Percentiles rank a stretch among this genome's conserved stretches.
Conservation (phyloP, 768 basidiomycete genomes). For the Dictyophora rubrovolvata region DNA sequence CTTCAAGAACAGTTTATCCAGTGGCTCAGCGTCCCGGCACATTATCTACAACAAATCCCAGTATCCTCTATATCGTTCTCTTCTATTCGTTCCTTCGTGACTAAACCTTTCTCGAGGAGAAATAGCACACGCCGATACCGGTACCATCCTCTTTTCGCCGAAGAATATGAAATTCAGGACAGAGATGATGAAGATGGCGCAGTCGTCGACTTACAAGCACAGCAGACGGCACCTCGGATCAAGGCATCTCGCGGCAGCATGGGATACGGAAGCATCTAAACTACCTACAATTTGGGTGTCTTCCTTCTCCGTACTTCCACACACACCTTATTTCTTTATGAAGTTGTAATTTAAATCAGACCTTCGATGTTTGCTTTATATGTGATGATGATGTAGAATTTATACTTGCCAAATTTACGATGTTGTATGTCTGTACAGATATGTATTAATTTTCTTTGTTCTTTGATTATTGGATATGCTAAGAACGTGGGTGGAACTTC, state of each 20-base stretch:
- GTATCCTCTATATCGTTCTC: background rate
- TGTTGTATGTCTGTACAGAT: background rate
- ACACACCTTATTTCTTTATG: background rate
- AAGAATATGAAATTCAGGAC: constrained; percentile 7
- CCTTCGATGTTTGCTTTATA: background rate
- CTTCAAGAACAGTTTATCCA: background rate
- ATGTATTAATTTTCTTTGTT: background rate
- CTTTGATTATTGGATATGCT: background rate
- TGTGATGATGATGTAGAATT: background rate
- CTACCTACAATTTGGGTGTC: background rate
- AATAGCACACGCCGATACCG: background rate
- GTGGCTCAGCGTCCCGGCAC: background rate
- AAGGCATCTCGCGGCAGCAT: background rate
- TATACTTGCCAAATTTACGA: background rate
- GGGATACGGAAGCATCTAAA: background rate
- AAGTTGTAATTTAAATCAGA: background rate
- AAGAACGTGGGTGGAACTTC: too few relatives aligned
- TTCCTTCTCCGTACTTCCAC: too few relatives aligned
- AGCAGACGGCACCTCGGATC: background rate
- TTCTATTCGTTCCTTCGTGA: background rate
- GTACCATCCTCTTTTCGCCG: background rate
- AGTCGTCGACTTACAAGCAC: constrained; percentile 2
- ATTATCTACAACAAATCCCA: background rate
- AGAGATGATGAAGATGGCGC: background rate
- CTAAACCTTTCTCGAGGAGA: background rate